A percentile compares a stretch with the other conserved stretches of the same genome.
These are phyloP conservation scores for Diaporthe batatas DNA, from an alignment of 2,329 filamentous ascomycete species.

Conservation along the genomic window DNA sequence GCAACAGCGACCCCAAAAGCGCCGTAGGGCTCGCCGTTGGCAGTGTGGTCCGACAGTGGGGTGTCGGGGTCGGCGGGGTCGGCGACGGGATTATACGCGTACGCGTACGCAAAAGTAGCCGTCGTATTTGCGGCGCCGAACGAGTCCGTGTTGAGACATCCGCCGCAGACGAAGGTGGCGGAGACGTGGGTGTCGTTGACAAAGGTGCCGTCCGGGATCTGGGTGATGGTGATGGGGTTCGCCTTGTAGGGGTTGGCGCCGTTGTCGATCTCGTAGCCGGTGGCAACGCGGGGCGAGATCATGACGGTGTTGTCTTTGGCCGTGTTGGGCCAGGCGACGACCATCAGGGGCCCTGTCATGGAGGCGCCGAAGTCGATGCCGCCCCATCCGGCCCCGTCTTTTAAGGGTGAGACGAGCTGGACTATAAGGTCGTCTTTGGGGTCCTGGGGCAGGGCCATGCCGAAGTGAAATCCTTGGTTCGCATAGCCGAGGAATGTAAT, in stretches of 20 bases:
- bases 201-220: constrained; percentile 65
- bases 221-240: constrained; percentile 55
- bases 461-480: constrained; percentile 39
- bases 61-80: constrained; percentile 38
- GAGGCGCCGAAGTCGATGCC: constrained; percentile 40
- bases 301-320: constrained; percentile 53
- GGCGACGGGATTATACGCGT: constrained; percentile 38
- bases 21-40: constrained; percentile 42
- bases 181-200: constrained; percentile 66
- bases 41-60: constrained; percentile 41
- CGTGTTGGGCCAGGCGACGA: constrained; percentile 62
- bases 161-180: constrained; percentile 66
- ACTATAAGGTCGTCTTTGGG: constrained; percentile 40
- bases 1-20: constrained; percentile 38
- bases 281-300: constrained; percentile 49
- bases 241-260: constrained; percentile 58
- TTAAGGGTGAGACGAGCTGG: constrained; percentile 42
- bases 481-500: constrained; percentile 42
- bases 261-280: constrained; percentile 55
- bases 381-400: constrained; percentile 40
- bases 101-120: constrained; percentile 41
- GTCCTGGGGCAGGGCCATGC: constrained; percentile 41
- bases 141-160: constrained; percentile 55
- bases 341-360: constrained; percentile 53
- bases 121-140: constrained; percentile 34